These are phyloP conservation scores for Aspergillus costaricaensis DNA, from an alignment of 2,329 filamentous ascomycete genomes.

Conservation along the genomic window DNA sequence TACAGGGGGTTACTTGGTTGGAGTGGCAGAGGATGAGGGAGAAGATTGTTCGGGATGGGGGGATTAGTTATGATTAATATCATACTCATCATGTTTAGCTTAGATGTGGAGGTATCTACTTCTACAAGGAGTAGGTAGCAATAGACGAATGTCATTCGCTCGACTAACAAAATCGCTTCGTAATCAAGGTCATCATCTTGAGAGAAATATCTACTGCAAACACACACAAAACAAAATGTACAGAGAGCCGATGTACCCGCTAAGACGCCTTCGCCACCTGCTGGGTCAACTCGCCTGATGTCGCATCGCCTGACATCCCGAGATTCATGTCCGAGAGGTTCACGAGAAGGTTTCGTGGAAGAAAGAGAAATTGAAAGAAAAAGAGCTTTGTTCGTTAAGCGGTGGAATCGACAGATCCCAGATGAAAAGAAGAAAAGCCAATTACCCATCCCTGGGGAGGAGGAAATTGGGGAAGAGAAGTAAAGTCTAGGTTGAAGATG, in stretches of 20 bases:
- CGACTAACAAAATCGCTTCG: conserved; percentile 11
- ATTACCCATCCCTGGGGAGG: neutral
- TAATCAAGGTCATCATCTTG: conserved; percentile 13
- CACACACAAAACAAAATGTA: conserved; percentile 7
- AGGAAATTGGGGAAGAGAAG: conserved; percentile 12
- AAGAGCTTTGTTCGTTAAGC: conserved; percentile 18
- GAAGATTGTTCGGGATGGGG: conserved; percentile 22
- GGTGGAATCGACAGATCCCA: conserved; percentile 6
- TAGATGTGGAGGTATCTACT: neutral
- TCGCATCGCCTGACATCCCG: conserved; percentile 12
- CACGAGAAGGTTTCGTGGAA: neutral
- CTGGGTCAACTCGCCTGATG: neutral
- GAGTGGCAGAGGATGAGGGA: conserved; percentile 63
- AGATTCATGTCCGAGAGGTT: conserved; percentile 15
- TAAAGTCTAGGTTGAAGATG: conserved; percentile 14
- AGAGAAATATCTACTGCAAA: conserved; percentile 5
- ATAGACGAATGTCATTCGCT: neutral
- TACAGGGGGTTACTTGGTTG: conserved; percentile 77
- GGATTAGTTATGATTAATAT: neutral
- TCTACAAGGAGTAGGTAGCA: too few relatives aligned
- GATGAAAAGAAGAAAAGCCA: conserved; percentile 14
- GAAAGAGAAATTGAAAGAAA: conserved; percentile 10
- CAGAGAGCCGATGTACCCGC: neutral
- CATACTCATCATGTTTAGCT: neutral
- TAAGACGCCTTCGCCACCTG: neutral